Evolutionary conservation across 129 eudicot species (phyloP), one percentile per base, ranked within the genome.

Genomic region (Flaveria brownii): DNA sequence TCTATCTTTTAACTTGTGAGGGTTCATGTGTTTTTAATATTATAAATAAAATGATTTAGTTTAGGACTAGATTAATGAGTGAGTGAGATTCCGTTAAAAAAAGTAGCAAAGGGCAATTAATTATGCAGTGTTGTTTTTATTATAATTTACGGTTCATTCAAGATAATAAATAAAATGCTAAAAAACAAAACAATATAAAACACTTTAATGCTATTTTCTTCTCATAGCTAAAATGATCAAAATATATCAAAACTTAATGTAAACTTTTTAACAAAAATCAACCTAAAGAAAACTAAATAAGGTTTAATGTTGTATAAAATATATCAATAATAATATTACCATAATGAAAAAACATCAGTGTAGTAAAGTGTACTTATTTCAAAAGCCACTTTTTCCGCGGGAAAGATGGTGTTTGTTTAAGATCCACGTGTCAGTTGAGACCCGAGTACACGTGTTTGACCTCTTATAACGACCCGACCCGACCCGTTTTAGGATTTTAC

Each of bases 381-480:
- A 23, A 60, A 60, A 8, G 4, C 10, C 66, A 60, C 23, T 59
- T 22, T 59, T 10, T 25, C 23, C 39, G 16, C 39, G 66, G 66
- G 39, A 60, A 60, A 60, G 16, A 60, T 2, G 3, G 66, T 25
- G 3, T 60, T 57, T 60, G n/a, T 23, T 25, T 22, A 5, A 25
- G 0, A 60, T 39, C 5, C 66, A 60, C 66, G 66, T 60, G 66
- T 25, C 39, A 60, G 3, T 12, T 12, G n/a, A 60, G n/a, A 13
- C 7, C 39, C 10, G 7, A 2, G 39, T 23, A 23, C 5, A 60
- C 36, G 66, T 60, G 39, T 25, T 12, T 36, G 7, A 36, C 41
- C 63, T 57, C 23, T 20, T 57, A 18, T 4, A 57, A 56, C 28
- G 25, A 17, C 66, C 67, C 52, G n/a, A 67, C 54, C 72, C 54